Evolutionary conservation across 2,329 filamentous ascomycete species (phyloP).

Genomic region (Cercospora sojina): DNA sequence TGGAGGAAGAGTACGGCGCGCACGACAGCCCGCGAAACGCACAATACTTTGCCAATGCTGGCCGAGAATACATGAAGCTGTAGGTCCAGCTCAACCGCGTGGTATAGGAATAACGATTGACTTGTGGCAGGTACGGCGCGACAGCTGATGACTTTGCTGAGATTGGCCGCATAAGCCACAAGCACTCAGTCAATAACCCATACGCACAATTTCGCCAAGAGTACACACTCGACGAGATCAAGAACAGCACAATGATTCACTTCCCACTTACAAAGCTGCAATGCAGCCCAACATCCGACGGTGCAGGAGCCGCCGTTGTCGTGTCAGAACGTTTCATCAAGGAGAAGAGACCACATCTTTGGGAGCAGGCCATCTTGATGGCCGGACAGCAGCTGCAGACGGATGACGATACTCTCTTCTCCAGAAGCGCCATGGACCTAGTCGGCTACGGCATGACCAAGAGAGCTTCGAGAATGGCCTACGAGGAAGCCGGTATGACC

Average conservation of each 20-base stretch:
- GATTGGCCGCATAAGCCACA: constrained; percentile 89
- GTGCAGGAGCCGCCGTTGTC: constrained; percentile 81
- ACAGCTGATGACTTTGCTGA: constrained; percentile 85
- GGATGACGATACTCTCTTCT: constrained; percentile 77
- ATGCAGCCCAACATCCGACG: constrained; percentile 95
- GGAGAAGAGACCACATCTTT: constrained; percentile 75
- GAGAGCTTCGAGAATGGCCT: constrained; percentile 67
- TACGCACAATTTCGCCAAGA: constrained; percentile 97
- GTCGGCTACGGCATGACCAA: constrained; percentile 85
- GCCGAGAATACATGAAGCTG: constrained; percentile 92
- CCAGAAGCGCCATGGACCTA: constrained; percentile 76
- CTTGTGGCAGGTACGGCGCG: constrained; percentile 62
- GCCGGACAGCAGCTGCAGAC: constrained; percentile 87
- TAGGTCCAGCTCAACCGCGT: not conserved
- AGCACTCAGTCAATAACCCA: constrained; percentile 86
- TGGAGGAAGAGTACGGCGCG: constrained; percentile 29
- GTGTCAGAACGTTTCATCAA: constrained; percentile 88
- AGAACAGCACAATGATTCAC: constrained; percentile 74
- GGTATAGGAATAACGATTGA: not conserved
- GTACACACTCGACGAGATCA: constrained; percentile 81
- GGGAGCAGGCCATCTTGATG: constrained; percentile 78
- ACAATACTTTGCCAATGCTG: constrained; percentile 95
- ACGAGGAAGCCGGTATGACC: constrained; percentile 67
- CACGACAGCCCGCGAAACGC: constrained; percentile 29
- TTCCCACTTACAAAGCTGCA: constrained; percentile 94